phyloP scores from a whole-genome alignment of 73 alveolate genomes.

The Tetrahymena borealis region DNA sequence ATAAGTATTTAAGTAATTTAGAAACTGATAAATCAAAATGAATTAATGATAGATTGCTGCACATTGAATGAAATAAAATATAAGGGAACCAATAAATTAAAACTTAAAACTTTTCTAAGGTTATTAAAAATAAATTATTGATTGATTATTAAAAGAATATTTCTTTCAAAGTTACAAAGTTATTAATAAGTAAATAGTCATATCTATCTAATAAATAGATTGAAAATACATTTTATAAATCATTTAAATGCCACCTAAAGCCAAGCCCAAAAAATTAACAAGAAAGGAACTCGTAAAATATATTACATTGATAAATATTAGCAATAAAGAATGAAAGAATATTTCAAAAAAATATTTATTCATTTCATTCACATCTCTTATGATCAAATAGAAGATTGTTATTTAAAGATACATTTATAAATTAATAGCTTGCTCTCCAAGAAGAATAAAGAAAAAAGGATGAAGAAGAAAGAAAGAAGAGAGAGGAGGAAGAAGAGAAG shows the following conservation, averaged over 20 bases:
- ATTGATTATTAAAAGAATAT: not conserved
- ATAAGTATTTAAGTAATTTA: too few relatives aligned
- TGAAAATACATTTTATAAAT: not conserved
- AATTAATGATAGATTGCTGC: too few relatives aligned
- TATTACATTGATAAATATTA: not conserved
- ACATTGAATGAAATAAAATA: too few relatives aligned
- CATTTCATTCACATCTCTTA: too few relatives aligned
- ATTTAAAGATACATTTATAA: not conserved
- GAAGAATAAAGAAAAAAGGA: not conserved
- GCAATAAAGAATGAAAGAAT: not conserved
- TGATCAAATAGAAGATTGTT: not conserved
- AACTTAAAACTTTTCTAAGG: not conserved
- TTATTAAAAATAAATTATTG: not conserved
- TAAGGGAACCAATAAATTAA: not conserved
- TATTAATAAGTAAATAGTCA: not conserved
- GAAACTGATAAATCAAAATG: too few relatives aligned
- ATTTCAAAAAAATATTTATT: too few relatives aligned
- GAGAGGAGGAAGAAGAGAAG: not conserved
- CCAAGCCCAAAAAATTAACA: not conserved
- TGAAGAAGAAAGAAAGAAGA: not conserved
- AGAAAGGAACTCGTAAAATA: not conserved
- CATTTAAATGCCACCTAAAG: not conserved
- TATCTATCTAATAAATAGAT: not conserved
- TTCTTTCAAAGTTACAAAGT: not conserved
- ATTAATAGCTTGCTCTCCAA: not conserved